Conservation (phyloP, 2,329 filamentous ascomycete genomes). For the Dryadomyces quercivorus region DNA sequence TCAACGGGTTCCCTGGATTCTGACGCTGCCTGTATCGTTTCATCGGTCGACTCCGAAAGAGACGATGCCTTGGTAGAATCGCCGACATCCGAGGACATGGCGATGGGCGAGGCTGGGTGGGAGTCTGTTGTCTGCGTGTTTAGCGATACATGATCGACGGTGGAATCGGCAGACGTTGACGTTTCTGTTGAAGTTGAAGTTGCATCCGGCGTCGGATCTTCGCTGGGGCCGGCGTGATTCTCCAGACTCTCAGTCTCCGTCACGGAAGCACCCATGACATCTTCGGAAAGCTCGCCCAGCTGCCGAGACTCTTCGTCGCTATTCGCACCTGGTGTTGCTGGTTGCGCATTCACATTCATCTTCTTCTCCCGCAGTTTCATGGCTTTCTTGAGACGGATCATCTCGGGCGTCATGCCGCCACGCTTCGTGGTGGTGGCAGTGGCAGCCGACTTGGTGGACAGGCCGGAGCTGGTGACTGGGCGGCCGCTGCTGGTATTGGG, state of each 20-base stretch:
- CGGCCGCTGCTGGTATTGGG: constrained; percentile 23
- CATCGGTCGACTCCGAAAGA: constrained; percentile 49
- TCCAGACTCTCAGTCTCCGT: neutral
- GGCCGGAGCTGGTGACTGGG: constrained; percentile 32
- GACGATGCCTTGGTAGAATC: constrained; percentile 53
- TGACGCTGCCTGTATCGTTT: constrained; percentile 30
- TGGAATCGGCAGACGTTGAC: constrained; percentile 31
- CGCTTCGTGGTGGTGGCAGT: constrained; percentile 23
- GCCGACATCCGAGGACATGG: constrained; percentile 39
- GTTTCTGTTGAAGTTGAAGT: neutral
- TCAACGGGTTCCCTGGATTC: constrained; percentile 10
- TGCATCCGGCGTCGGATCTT: neutral
- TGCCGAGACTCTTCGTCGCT: constrained; percentile 10
- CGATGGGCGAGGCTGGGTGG: constrained; percentile 42
- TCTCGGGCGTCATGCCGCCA: constrained; percentile 67
- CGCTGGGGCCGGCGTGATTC: neutral
- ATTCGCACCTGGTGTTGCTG: constrained; percentile 15
- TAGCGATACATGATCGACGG: constrained; percentile 33
- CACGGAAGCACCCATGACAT: neutral
- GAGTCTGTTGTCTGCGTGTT: constrained; percentile 39
- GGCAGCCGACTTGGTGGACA: constrained; percentile 27
- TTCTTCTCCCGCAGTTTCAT: constrained; percentile 82
- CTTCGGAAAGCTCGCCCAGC: neutral
- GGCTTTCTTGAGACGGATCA: constrained; percentile 85
- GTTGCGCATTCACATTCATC: constrained; percentile 23